These are phyloP conservation scores for Trichoderma atroviride DNA, from an alignment of 2,329 filamentous ascomycete species.

Conservation along the genomic window DNA sequence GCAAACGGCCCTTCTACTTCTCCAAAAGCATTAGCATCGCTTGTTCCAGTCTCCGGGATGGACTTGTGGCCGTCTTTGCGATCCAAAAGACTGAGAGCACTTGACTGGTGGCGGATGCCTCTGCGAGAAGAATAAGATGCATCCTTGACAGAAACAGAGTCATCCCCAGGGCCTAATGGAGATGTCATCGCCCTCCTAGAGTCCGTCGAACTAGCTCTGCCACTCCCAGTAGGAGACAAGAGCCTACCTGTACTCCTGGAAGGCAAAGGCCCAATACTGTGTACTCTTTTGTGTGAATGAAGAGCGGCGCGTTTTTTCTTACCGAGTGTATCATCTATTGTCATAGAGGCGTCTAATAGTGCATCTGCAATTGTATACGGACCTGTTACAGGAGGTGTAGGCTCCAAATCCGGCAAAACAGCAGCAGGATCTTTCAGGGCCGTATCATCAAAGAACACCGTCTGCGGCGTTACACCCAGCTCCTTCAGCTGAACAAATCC, in stretches of 20 bases:
- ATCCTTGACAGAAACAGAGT: conserved; percentile 44
- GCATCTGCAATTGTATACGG: conserved; percentile 87
- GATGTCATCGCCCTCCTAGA: conserved; percentile 42
- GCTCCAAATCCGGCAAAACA: conserved; percentile 37
- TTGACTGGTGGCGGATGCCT: conserved; percentile 59
- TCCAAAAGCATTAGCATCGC: conserved; percentile 62
- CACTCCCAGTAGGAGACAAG: conserved; percentile 38
- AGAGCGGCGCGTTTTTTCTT: conserved; percentile 55
- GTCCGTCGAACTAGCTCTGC: conserved; percentile 42
- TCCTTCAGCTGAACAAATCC: conserved; percentile 71
- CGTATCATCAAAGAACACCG: conserved; percentile 87
- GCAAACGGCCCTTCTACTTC: conserved; percentile 61
- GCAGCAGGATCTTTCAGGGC: conserved; percentile 51
- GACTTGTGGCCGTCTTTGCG: conserved; percentile 63
- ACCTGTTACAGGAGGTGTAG: conserved; percentile 37
- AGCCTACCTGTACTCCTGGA: conserved; percentile 33
- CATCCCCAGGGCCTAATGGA: conserved; percentile 36
- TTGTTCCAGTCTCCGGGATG: conserved; percentile 60
- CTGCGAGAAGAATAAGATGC: conserved; percentile 48
- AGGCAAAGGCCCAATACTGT: conserved; percentile 41
- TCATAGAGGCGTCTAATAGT: conserved; percentile 86
- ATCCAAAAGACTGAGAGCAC: conserved; percentile 62
- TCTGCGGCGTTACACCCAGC: conserved; percentile 79
- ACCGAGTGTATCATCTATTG: conserved; percentile 70
- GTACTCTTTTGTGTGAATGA: conserved; percentile 53